phyloP scores from a whole-genome alignment of 306 rosid species.

The Cicer arietinum region DNA sequence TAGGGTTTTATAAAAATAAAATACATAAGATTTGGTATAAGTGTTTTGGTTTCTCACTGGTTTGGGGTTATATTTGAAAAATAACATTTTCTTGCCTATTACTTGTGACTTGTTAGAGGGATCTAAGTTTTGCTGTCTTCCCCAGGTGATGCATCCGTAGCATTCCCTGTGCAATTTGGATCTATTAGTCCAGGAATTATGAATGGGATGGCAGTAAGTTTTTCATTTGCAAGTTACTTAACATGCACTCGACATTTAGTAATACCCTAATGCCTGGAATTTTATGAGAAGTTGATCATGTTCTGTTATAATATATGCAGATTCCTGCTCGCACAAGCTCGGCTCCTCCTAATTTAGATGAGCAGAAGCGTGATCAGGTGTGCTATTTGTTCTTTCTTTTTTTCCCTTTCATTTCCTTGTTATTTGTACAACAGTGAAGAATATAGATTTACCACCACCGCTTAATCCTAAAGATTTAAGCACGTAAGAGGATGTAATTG shows the following conservation, averaged over 20 bases:
- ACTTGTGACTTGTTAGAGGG: slow-evolving; percentile 12
- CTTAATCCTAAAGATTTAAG: background rate
- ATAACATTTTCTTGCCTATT: background rate
- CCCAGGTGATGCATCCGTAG: slow-evolving; percentile 68
- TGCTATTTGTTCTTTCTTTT: slow-evolving; percentile 27
- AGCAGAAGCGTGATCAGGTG: slow-evolving; percentile 93
- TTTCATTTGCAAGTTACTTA: slow-evolving; percentile 32
- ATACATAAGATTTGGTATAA: slow-evolving; percentile 13
- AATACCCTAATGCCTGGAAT: background rate
- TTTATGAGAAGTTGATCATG: slow-evolving; percentile 29
- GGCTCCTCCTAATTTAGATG: slow-evolving; percentile 96
- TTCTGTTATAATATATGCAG: slow-evolving; percentile 52
- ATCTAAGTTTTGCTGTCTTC: slow-evolving; percentile 51
- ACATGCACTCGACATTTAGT: slow-evolving; percentile 1
- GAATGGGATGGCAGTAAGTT: slow-evolving; percentile 77
- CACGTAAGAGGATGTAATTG: slow-evolving; percentile 17
- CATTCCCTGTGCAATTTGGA: slow-evolving; percentile 80
- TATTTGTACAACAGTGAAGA: slow-evolving; percentile 24
- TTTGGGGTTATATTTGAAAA: background rate
- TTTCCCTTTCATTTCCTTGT: background rate
- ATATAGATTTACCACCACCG: slow-evolving; percentile 24
- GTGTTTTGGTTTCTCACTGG: slow-evolving; percentile 10
- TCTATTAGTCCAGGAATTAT: slow-evolving; percentile 78
- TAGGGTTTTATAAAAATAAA: slow-evolving; percentile 7
- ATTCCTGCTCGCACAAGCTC: slow-evolving; percentile 96